Evolutionary conservation across 2,329 filamentous ascomycete species (phyloP).

Genomic region (Lithohypha guttulata): DNA sequence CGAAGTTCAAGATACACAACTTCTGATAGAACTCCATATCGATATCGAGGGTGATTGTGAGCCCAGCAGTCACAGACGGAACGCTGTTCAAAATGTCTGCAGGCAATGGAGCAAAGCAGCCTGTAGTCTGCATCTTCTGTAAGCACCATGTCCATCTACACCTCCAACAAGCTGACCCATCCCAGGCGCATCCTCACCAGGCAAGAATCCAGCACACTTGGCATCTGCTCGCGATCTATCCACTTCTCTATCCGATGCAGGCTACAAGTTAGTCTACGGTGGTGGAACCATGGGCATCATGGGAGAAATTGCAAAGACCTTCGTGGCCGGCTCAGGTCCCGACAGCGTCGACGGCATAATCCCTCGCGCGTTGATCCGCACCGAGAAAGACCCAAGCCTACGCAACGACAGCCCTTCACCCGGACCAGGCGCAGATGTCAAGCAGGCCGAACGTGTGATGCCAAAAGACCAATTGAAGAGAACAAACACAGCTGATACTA

Average conservation of each 20-base stretch:
- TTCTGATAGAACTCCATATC: too few relatives aligned
- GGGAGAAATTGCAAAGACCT: constrained; percentile 81
- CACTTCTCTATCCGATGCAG: constrained; percentile 58
- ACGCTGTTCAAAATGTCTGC: constrained; percentile 2
- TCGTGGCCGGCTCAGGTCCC: constrained; percentile 73
- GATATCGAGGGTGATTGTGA: too few relatives aligned
- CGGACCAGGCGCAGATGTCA: constrained; percentile 10
- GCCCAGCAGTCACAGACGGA: too few relatives aligned
- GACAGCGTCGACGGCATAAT: constrained; percentile 85
- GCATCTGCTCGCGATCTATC: constrained; percentile 69
- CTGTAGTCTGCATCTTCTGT: constrained; percentile 80
- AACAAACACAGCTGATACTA: constrained; percentile 22
- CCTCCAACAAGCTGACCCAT: constrained; percentile 3
- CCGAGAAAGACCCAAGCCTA: constrained; percentile 41
- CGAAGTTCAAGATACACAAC: too few relatives aligned
- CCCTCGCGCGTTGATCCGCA: constrained; percentile 68
- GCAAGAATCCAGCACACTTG: constrained; percentile 62
- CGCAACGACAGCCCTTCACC: constrained; percentile 11
- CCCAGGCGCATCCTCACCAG: constrained; percentile 71
- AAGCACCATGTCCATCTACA: neutral
- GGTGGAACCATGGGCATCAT: constrained; percentile 91
- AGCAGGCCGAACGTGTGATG: constrained; percentile 44
- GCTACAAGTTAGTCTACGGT: constrained; percentile 82
- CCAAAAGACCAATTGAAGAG: constrained; percentile 42
- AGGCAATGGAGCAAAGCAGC: constrained; percentile 28